Percentiles rank a stretch among this genome's conserved stretches.
Evolutionary conservation across 768 basidiomycete genomes (phyloP).

Genomic region (Auricularia heimuer): DNA sequence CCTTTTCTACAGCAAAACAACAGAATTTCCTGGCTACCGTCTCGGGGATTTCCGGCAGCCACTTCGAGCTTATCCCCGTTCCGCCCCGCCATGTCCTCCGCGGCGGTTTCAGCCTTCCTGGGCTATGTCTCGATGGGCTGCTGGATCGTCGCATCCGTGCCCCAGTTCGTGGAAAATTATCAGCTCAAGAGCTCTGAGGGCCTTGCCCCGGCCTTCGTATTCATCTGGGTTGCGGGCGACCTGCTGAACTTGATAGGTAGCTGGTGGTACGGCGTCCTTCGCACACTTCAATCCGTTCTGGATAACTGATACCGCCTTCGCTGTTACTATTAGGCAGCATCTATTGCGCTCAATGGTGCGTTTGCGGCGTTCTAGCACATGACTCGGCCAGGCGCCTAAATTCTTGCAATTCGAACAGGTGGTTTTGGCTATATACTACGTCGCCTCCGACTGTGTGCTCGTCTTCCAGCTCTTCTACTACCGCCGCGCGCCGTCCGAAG

Average conservation of each 20-base stretch:
- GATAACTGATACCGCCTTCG: no score
- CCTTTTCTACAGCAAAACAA: no score
- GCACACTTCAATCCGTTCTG: no score
- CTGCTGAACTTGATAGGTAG: not conserved
- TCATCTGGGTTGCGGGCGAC: slow-evolving; percentile 26
- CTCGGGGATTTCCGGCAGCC: no score
- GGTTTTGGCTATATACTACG: not conserved
- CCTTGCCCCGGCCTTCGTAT: slow-evolving; percentile 43
- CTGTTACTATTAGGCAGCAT: not conserved
- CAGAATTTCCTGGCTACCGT: no score
- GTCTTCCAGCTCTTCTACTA: not conserved
- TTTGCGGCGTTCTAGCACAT: not conserved
- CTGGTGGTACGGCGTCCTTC: not conserved
- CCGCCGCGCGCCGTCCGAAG: not conserved
- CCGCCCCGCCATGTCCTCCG: not conserved
- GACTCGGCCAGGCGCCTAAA: not conserved
- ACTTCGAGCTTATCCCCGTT: not conserved
- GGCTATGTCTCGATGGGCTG: not conserved
- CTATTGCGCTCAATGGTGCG: slow-evolving; percentile 1
- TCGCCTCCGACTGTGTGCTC: not conserved
- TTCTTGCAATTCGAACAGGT: not conserved
- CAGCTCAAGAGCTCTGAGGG: slow-evolving; percentile 21
- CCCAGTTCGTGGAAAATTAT: not conserved
- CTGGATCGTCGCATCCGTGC: not conserved
- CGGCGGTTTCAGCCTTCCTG: not conserved